Base-by-base conservation (phyloP, 306 rosid genomes). In the Vigna radiata region DNA sequence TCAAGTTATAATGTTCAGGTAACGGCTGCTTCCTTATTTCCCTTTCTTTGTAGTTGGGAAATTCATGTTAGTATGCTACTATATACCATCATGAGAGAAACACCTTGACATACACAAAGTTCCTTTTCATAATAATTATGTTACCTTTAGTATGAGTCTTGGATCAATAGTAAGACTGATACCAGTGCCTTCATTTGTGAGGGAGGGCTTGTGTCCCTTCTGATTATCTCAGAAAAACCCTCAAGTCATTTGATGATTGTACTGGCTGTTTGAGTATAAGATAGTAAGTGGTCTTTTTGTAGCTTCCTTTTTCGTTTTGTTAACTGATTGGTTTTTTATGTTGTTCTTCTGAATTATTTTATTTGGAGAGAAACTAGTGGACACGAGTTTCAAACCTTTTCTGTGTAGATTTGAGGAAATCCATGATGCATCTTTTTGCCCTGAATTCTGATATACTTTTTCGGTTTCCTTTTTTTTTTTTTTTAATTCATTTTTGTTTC, bases 1-100 rank as follows among this genome's bases (percentile, higher is more conserved):
- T 78, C 86, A 37, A 69, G 88, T 76, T 82, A 76, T 73, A 86
- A 83, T 66, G 87, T 92, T 83, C 90, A 84, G 98, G 97, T 94
- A 73, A 81, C 75, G 62, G 78, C 72, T 58, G 66, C 52, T 77
- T 39, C 66, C 47, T 54, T 55, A 72, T 82, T 81, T 82, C 61
- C 31, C 54, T 36, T 72, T 16, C 54, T 44, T 59, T 54, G 16
- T 25, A 68, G 50, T 66, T 63, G 66, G 66, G 29, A 37, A 60
- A 11, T 63, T 63, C n/a, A 75, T 7, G 14, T 7, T 33, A 44
- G 48, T 71, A 75, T 63, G 37, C 69, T 46, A 39, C 61, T 63
- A 25, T 60, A 73, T 72, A 43, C 67, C 52, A 50, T 10, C 23
- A 56, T 59, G 53, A 36, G 60, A 55, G 23, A 16, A 44, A 60